phyloP scores from a whole-genome alignment of 148 eudicot species.

The Diospyros lotus region DNA sequence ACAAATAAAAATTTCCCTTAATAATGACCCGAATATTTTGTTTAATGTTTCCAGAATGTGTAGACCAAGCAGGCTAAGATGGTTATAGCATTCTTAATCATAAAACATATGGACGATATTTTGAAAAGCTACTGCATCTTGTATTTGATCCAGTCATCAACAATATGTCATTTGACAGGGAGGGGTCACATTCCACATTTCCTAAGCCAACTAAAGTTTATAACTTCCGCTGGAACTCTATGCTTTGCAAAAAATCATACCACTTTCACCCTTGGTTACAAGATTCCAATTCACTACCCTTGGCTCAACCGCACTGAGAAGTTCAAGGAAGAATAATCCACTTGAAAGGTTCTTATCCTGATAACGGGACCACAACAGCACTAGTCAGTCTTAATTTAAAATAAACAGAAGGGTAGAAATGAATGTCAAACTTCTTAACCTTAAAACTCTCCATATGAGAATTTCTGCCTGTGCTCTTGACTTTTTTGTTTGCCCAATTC shows the following conservation, averaged over 20 bases:
- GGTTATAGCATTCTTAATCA: neutral
- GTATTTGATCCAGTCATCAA: no score
- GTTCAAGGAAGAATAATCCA: constrained; percentile 94
- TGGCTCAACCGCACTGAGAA: constrained; percentile 86
- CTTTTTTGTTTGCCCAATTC: constrained; percentile 82
- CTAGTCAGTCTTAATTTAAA: neutral
- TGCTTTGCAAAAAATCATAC: constrained; percentile 26
- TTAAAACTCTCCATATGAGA: constrained; percentile 80
- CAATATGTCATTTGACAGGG: no score
- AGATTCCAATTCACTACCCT: constrained; percentile 97
- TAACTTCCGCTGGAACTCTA: no score
- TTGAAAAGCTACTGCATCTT: no score
- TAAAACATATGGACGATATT: neutral
- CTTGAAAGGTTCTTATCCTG: constrained; percentile 86
- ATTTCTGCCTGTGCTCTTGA: constrained; percentile 68
- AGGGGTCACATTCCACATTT: no score
- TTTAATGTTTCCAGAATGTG: neutral
- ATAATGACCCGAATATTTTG: neutral
- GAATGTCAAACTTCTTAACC: constrained; percentile 32
- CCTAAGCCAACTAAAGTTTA: no score
- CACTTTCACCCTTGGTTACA: constrained; percentile 89
- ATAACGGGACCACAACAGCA: constrained; percentile 6
- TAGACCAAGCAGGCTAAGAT: neutral
- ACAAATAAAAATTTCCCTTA: neutral
- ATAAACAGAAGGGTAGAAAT: neutral